Evolutionary conservation across 2,329 filamentous ascomycete genomes (phyloP).

Genomic region (Botryotinia calthae): DNA sequence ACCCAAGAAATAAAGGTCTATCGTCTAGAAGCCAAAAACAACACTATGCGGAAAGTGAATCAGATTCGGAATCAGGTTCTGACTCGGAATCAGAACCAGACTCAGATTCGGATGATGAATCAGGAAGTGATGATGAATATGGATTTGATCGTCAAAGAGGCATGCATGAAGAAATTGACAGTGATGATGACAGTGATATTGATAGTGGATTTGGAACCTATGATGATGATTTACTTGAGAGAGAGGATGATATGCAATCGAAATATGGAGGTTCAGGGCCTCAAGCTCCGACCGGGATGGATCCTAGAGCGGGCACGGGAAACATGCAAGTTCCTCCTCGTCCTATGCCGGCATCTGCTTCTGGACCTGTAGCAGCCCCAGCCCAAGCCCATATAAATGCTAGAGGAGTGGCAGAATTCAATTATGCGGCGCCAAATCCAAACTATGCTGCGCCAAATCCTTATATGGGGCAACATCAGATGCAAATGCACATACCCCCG

Average conservation of each 20-base stretch:
- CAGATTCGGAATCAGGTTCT: neutral
- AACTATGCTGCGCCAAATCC: neutral
- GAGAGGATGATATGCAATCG: neutral
- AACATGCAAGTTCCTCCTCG: neutral
- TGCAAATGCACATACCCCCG: neutral
- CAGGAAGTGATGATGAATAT: neutral
- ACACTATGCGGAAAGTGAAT: neutral
- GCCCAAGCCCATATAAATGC: neutral
- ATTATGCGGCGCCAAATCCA: neutral
- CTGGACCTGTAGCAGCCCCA: neutral
- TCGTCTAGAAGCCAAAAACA: neutral
- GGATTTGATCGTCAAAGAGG: neutral
- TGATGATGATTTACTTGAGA: constrained; percentile 3
- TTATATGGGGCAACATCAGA: neutral
- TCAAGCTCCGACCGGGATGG: neutral
- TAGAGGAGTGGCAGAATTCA: neutral
- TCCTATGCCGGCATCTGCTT: neutral
- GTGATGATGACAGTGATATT: constrained; percentile 14
- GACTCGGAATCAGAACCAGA: neutral
- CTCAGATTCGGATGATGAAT: neutral
- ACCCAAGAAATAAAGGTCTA: neutral
- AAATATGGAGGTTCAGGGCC: neutral
- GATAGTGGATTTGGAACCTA: constrained; percentile 9
- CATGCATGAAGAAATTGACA: neutral
- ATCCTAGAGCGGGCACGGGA: neutral